Evolutionary conservation across 2,329 filamentous ascomycete species (phyloP), one percentile per base, ranked within the genome.

Genomic region (Ophiostoma sp.): DNA sequence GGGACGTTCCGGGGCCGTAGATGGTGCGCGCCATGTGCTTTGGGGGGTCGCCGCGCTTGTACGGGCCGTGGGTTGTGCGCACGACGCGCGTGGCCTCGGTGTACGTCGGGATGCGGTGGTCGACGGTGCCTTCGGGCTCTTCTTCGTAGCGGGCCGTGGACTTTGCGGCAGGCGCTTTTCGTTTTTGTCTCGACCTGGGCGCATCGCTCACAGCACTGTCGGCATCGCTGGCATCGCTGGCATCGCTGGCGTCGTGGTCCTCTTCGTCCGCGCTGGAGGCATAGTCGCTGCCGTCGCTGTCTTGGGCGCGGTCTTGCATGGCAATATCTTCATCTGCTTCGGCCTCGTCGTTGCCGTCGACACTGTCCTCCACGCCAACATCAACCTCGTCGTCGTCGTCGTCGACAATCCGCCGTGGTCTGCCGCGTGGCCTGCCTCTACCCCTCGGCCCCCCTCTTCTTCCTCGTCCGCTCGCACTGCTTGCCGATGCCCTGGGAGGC

Each of bases 151-250:
- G n/a, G 62, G n/a, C 11, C 6, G 20, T 27, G 13, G 27, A 1
- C 15, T 17, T 27, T 33, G 31, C 31, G 2, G 27, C 27, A 13
- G 23, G 6, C 23, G 27, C 52, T 31, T 31, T 57, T 31, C n/a
- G 7, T 10, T 31, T 33, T 33, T 31, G 57, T 27, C 33, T 62
- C 27, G 57, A 17, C 8, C 11, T 65, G 8, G 62, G 62, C 62
- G n/a, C 62, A 39, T 65, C 57, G 31, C 57, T 60, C 11, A 5
- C 95, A 72, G 96, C 93, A 77, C 93, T 96, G 85, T 98, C 97
- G 75, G 95, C 95, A 80, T 99, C 95, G 72, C 98, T 99, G 77
- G 39, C 65, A 13, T 48, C 82, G 74, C 74, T 83, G 17, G 27
- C 27, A 1, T 67, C 76, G 75, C 79, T 78, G 35, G 78, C 76